Evolutionary conservation across 2,329 filamentous ascomycete species (phyloP).

Genomic region (Cladobotryum mycophilum): DNA sequence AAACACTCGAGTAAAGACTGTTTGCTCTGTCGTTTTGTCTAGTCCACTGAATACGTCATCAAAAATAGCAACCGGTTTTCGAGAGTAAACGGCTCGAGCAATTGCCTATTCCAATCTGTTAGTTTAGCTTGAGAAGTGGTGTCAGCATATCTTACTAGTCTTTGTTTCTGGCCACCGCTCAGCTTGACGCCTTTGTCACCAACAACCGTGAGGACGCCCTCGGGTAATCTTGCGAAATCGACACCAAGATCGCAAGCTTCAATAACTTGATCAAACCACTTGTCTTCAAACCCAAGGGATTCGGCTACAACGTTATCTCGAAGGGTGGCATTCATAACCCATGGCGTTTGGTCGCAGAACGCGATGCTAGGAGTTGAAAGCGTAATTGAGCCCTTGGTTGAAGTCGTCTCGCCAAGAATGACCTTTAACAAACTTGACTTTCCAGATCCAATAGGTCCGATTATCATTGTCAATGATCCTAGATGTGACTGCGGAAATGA

Average conservation of each 20-base stretch:
- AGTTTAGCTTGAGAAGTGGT: background rate
- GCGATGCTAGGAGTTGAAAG: conserved; percentile 19
- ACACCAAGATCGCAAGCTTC: conserved; percentile 27
- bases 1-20: conserved; percentile 35
- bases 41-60: conserved; percentile 36
- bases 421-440: conserved; percentile 27
- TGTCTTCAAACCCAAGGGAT: conserved; percentile 22
- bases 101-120: conserved; percentile 19
- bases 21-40: conserved; percentile 35
- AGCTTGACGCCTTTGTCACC: conserved; percentile 28
- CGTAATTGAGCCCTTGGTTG: conserved; percentile 17
- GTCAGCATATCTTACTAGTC: conserved; percentile 20
- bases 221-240: conserved; percentile 21
- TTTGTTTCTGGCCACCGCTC: conserved; percentile 30
- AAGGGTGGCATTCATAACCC: conserved; percentile 29
- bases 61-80: conserved; percentile 28
- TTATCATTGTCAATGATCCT: conserved; percentile 23
- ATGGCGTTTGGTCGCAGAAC: conserved; percentile 27
- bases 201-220: conserved; percentile 21
- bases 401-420: conserved; percentile 23
- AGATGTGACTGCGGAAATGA: conserved; percentile 14
- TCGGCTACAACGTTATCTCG: conserved; percentile 30
- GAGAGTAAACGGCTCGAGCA: conserved; percentile 28
- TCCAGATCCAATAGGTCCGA: conserved; percentile 27
- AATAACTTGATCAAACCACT: conserved; percentile 27